Evolutionary conservation across 352 stramenopile species (phyloP), one percentile per base, ranked within the genome.

Genomic region (Peronosclerospora sorghi): DNA sequence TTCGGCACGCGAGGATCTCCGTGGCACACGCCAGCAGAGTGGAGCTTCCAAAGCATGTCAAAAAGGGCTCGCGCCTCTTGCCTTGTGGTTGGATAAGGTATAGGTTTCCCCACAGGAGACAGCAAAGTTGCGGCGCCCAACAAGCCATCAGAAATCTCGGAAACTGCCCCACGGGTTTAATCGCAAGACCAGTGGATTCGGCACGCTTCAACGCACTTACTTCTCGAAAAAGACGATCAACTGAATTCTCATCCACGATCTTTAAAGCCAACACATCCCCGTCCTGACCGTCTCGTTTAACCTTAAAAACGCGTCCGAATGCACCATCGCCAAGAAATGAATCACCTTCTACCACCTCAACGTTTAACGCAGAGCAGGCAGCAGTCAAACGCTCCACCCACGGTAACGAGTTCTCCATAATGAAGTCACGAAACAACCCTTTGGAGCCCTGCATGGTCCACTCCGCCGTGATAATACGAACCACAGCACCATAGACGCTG

Each of bases 301-400:
- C 46, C 28, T 56, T 46, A 37, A 56, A 51, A 8, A 54, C 53
- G 41, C 28, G 41, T 42, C 41, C 41, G 47, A 32, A 14, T 32
- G 52, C 35, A 23, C 53, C 53, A 50, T 46, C 46, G 0, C 53
- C 53, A 29, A 56, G 53, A 52, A 56, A 62, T 48, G 47, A 46
- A 53, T 56, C 53, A 18, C 47, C 47, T 14, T 56, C 53, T 29
- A 56, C 41, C 45, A 61, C 46, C 45, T 52, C 37, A 52, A 62
- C 46, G 34, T 30, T 28, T 37, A 62, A 56, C 17, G 1, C 30
- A 9, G 26, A 48, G 41, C 53, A 62, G 17, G 47, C 41, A 46
- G 29, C 32, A n/a, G 47, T 48, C 23, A 61, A 56, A 17, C 12
- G 13, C 32, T 34, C 10, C 45, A 61, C 52, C 52, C 46, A 61